These are phyloP conservation scores for Symbiodinium pilosum DNA, from an alignment of 73 alveolate genomes.

Conservation along the genomic window DNA sequence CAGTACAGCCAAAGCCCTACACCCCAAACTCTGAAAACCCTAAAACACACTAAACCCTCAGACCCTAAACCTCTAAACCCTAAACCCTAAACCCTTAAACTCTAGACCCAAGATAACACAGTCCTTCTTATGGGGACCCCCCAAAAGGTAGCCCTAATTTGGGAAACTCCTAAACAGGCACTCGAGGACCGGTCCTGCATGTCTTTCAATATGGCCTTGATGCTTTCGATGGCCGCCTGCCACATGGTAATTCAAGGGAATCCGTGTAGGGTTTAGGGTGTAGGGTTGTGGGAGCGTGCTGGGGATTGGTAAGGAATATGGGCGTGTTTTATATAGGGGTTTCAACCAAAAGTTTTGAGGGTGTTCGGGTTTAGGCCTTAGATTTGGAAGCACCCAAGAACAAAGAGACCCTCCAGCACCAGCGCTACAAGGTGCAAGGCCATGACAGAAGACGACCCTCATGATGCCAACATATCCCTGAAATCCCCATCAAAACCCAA, in stretches of 20 bases:
- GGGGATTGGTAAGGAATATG: not conserved
- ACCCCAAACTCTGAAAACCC: not conserved
- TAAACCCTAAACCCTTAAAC: too few species aligned
- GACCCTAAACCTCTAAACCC: too few species aligned
- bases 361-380: too few species aligned
- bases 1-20: not conserved
- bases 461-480: too few species aligned
- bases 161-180: too few species aligned
- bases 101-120: too few species aligned
- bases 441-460: too few species aligned
- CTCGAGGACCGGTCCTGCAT: slow-evolving; percentile 16
- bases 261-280: not conserved
- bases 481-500: not conserved
- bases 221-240: slow-evolving; percentile 84
- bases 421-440: too few species aligned
- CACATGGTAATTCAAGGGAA: not conserved
- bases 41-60: not conserved
- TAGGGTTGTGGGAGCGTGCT: not conserved
- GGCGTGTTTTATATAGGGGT: not conserved
- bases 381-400: not conserved
- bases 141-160: too few species aligned
- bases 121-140: too few species aligned
- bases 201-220: slow-evolving; percentile 72
- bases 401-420: too few species aligned
- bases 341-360: not conserved